Evolutionary conservation across 2,329 filamentous ascomycete species (phyloP).

Genomic region (Penicillium sp.): DNA sequence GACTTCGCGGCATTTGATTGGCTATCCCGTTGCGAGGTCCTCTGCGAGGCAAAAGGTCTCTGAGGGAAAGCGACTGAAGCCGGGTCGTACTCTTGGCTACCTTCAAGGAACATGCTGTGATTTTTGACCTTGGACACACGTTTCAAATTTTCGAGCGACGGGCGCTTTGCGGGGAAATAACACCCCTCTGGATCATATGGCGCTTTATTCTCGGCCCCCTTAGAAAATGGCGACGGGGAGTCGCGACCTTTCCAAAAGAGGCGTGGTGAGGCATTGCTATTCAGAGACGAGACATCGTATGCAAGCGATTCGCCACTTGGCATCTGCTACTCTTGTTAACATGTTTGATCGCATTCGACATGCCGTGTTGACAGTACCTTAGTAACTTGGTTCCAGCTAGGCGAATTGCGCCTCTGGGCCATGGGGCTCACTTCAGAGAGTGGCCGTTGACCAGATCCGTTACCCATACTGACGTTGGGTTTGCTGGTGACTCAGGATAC

Average conservation of each 20-base stretch:
- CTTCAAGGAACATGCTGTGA: slow-evolving; percentile 93
- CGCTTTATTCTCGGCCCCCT: slow-evolving; percentile 66
- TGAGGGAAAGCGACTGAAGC: slow-evolving; percentile 73
- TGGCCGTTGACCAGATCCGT: slow-evolving; percentile 63
- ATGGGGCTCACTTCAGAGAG: slow-evolving; percentile 86
- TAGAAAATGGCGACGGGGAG: slow-evolving; percentile 64
- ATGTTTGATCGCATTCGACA: neutral
- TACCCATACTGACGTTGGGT: slow-evolving; percentile 63
- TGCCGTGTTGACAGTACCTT: slow-evolving; percentile 56
- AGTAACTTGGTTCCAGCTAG: slow-evolving; percentile 74
- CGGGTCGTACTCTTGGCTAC: slow-evolving; percentile 90
- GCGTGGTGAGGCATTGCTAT: slow-evolving; percentile 66
- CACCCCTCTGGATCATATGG: slow-evolving; percentile 60
- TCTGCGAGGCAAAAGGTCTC: slow-evolving; percentile 68
- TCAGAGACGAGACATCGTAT: slow-evolving; percentile 78
- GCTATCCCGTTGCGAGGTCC: slow-evolving; percentile 58
- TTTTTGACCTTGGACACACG: slow-evolving; percentile 94
- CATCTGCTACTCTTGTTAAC: slow-evolving; percentile 57
- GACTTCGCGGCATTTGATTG: slow-evolving; percentile 68
- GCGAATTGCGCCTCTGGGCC: slow-evolving; percentile 85
- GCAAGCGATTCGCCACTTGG: slow-evolving; percentile 72
- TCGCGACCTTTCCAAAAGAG: slow-evolving; percentile 84
- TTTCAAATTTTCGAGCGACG: slow-evolving; percentile 93
- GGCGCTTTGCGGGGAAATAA: slow-evolving; percentile 72
- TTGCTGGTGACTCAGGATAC: slow-evolving; percentile 19